Percentiles rank a stretch among this genome's conserved stretches.
Evolutionary conservation across 2,329 filamentous ascomycete genomes (phyloP).

Genomic region (Penicillium brevicompactum): DNA sequence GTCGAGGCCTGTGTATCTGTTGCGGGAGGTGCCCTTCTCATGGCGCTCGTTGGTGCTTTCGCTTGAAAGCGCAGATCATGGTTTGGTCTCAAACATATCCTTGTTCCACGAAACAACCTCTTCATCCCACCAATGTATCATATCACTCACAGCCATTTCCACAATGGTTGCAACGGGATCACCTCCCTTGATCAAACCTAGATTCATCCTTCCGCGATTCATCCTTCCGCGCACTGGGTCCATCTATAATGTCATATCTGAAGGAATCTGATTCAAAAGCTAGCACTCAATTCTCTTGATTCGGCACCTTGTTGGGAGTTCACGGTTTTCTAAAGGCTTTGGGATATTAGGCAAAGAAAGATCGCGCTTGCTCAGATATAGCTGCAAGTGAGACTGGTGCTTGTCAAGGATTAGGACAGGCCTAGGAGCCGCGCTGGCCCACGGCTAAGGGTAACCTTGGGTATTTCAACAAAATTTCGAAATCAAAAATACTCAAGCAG

Average conservation of each 20-base stretch:
- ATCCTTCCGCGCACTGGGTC: background rate
- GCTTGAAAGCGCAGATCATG: constrained; percentile 43
- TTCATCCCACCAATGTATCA: background rate
- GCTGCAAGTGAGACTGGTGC: no score
- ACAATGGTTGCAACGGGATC: background rate
- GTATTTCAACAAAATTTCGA: no score
- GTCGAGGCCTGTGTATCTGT: constrained; percentile 65
- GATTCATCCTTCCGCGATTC: background rate
- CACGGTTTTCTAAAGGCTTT: no score
- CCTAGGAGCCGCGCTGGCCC: no score
- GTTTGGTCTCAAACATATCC: background rate
- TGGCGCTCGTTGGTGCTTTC: constrained; percentile 70
- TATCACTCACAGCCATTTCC: background rate
- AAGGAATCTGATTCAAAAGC: background rate
- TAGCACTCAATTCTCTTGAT: no score
- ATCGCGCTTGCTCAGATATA: no score
- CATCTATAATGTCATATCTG: background rate
- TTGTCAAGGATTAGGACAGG: no score
- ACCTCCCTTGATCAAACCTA: background rate
- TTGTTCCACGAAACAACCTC: constrained; percentile 3
- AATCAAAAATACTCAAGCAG: no score
- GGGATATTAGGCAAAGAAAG: no score
- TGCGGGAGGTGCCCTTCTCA: constrained; percentile 60
- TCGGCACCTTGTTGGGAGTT: no score
- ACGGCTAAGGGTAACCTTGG: no score